Evolutionary conservation across 139 green algal genomes (phyloP).

Genomic region (Haematococcus lacustris): DNA sequence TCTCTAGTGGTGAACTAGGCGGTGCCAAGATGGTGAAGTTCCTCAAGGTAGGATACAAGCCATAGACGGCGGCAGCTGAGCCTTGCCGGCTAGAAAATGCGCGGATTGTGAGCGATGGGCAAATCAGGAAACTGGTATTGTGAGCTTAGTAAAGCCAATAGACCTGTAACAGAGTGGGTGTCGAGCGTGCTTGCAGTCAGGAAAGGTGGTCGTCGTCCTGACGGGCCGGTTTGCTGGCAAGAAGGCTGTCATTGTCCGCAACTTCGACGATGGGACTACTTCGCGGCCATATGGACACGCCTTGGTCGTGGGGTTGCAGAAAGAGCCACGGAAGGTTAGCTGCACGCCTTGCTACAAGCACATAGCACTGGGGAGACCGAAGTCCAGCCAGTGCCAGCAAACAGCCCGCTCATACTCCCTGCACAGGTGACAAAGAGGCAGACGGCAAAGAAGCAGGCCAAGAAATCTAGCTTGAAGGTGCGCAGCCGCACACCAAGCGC

Average conservation of each 20-base stretch:
- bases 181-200: slow-evolving; percentile 37
- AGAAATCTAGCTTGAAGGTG: slow-evolving; percentile 63
- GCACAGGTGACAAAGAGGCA: slow-evolving; percentile 74
- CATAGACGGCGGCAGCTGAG: too few relatives aligned
- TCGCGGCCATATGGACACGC: slow-evolving; percentile 89
- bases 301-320: slow-evolving; percentile 84
- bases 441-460: slow-evolving; percentile 73
- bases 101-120: too few relatives aligned
- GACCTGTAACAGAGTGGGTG: too few relatives aligned
- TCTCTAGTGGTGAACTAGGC: too few relatives aligned
- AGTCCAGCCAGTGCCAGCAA: too few relatives aligned
- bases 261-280: slow-evolving; percentile 89
- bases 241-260: slow-evolving; percentile 98
- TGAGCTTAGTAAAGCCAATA: too few relatives aligned
- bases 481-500: neutral
- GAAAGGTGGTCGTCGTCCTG: slow-evolving; percentile 86
- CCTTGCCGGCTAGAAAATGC: too few relatives aligned
- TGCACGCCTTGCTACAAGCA: too few relatives aligned
- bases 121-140: too few relatives aligned
- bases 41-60: neutral
- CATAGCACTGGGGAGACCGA: too few relatives aligned
- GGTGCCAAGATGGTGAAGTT: slow-evolving; percentile 8
- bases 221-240: slow-evolving; percentile 78
- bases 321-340: slow-evolving; percentile 93
- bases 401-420: too few relatives aligned